Evolutionary conservation across 2,329 filamentous ascomycete species (phyloP), one percentile per base, ranked within the genome.

Genomic region (Pseudocercospora cruenta): DNA sequence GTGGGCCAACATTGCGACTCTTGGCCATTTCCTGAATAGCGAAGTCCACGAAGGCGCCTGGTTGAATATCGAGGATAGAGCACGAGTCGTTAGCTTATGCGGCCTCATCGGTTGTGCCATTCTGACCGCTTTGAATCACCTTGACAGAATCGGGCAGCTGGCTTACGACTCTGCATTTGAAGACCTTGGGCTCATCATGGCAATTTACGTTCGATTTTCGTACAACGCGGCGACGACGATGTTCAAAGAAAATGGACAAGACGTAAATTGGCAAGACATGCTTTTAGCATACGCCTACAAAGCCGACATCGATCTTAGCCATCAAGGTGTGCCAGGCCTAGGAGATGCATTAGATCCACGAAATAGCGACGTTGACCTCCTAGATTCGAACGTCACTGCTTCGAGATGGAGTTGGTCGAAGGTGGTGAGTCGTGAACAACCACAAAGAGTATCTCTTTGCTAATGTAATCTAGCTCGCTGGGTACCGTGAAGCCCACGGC

Each of bases 1-100:
- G n/a, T 66, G 64, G 64, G 60, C 64, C n/a, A 55, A 51, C 36
- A 43, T 63, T 22, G 55, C 64, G 14, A 31, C 60, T 24, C 36
- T 66, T 6, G 64, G 45, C 1, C 60, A 66, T 14, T 66, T 63
- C 16, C 60, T 66, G 6, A 54, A 63, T 21, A 51, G 60, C 22
- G 31, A 33, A 9, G 16, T 6, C 28, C 63, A 64, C 14, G 3
- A 54, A 21, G 22, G 57, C 19, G 21, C 43, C 6, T 66, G 64
- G 64, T 16, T 57, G 4, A 31, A 39, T 5, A 55, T 49, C 21
- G 64, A 66, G 14, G 64, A 66, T n/a, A 16, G 60, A 16, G 55
- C 63, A 2, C 39, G 57, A 33, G 45, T 53, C 14, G 45, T 63
- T 10, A 26, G 28, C 10, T 31, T 66, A 5, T 43, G 28, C 8